Percentiles rank a stretch among this genome's conserved stretches.
phyloP scores from a whole-genome alignment of 495 filamentous ascomycete species.

The Penicillium chermesinum region DNA sequence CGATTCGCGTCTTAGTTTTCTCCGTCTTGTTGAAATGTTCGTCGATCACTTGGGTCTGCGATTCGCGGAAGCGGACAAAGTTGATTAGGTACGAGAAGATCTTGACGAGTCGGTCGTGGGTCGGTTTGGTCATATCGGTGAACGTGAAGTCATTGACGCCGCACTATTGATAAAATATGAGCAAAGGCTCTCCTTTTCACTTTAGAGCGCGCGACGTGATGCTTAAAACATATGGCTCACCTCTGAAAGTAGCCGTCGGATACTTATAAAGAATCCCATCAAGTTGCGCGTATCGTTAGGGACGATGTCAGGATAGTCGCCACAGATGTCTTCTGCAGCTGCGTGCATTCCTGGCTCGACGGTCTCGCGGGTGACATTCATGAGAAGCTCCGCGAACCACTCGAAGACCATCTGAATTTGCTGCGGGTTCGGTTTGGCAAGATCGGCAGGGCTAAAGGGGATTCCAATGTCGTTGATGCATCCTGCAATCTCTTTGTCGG shows the following conservation, averaged over 20 bases:
- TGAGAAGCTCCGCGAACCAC: conserved; percentile 90
- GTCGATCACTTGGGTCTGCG: conserved; percentile 77
- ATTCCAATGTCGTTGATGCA: conserved; percentile 97
- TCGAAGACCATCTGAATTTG: conserved; percentile 96
- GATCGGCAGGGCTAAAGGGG: conserved; percentile 77
- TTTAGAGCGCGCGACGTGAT: no score
- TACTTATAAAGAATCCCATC: conserved; percentile 83
- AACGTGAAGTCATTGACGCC: conserved; percentile 92
- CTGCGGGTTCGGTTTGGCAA: conserved; percentile 87
- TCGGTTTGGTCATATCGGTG: conserved; percentile 81
- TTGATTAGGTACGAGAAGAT: conserved; percentile 97
- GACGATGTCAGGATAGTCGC: conserved; percentile 74
- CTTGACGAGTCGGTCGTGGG: conserved; percentile 77
- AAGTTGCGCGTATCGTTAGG: conserved; percentile 83
- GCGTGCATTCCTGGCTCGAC: conserved; percentile 93
- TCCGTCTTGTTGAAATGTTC: conserved; percentile 89
- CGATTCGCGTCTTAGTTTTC: conserved; percentile 76
- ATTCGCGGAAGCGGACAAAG: conserved; percentile 94
- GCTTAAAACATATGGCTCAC: conserved; percentile 25
- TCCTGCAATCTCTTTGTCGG: conserved; percentile 85
- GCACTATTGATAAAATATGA: conserved; percentile 47
- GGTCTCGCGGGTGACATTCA: conserved; percentile 84
- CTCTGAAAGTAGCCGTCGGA: conserved; percentile 71
- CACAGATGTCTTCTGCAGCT: conserved; percentile 77
- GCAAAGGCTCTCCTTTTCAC: no score